Conservation (phyloP, 305 asterid genomes). For the Solanum hybrid region DNA sequence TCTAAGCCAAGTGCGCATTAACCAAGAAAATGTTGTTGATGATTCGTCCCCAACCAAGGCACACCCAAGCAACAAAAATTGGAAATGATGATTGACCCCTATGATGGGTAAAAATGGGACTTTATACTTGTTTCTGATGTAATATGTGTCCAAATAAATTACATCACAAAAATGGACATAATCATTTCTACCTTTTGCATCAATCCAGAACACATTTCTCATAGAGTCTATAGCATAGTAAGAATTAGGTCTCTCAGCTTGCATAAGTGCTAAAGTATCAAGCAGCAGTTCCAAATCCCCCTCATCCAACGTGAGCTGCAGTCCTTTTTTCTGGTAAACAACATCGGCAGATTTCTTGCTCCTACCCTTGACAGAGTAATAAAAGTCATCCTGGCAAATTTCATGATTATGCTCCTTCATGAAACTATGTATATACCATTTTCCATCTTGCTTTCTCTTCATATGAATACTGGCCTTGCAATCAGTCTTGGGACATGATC, state of each 20-base stretch:
- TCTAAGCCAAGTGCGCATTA: conserved; percentile 46
- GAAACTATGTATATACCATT: conserved; percentile 34
- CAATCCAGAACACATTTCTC: conserved; percentile 38
- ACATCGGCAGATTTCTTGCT: conserved; percentile 13
- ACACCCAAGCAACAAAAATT: conserved; percentile 40
- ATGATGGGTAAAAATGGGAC: conserved; percentile 35
- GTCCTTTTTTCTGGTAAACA: conserved; percentile 21
- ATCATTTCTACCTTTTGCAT: conserved; percentile 33
- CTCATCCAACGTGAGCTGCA: conserved; percentile 29
- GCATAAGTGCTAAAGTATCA: conserved; percentile 30
- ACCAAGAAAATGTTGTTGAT: conserved; percentile 26
- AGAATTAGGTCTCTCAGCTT: conserved; percentile 34
- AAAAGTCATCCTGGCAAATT: conserved; percentile 22
- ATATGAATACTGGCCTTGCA: conserved; percentile 47
- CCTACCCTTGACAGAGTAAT: conserved; percentile 22
- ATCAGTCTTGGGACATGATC: conserved; percentile 36
- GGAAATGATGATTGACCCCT: conserved; percentile 42
- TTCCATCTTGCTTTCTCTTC: conserved; percentile 35
- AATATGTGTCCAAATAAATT: conserved; percentile 33
- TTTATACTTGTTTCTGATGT: conserved; percentile 27
- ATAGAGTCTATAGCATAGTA: conserved; percentile 30
- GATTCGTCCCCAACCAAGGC: conserved; percentile 36
- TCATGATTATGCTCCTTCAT: conserved; percentile 45
- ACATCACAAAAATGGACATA: conserved; percentile 36
- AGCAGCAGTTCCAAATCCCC: conserved; percentile 29